Percentiles rank a stretch among this genome's conserved stretches.
Conservation (phyloP, 148 eudicot species). For the Rhododendron henanense region DNA sequence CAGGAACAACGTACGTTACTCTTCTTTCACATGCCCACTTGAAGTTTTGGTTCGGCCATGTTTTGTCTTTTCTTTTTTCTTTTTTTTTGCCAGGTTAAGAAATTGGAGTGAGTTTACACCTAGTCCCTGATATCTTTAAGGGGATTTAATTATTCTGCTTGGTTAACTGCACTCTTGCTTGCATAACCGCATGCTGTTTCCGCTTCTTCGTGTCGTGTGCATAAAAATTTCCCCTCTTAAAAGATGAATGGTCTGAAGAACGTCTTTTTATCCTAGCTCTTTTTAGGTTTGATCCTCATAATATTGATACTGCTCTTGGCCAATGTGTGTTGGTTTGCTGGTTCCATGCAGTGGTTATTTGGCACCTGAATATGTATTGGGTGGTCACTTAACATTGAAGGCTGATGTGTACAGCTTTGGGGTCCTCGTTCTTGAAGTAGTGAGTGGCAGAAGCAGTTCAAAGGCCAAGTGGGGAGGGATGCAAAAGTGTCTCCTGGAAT, state of each 20-base stretch:
- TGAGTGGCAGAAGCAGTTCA: conserved; percentile 71
- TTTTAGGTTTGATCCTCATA: background rate
- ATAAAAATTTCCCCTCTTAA: background rate
- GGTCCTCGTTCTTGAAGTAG: conserved; percentile 64
- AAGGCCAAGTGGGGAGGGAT: conserved; percentile 53
- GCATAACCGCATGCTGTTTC: background rate
- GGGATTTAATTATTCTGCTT: background rate
- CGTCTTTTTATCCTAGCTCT: background rate
- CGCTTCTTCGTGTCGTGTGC: background rate
- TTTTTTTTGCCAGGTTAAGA: background rate
- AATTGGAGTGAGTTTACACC: background rate
- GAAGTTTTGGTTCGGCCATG: conserved; percentile 2
- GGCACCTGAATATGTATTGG: conserved; percentile 90
- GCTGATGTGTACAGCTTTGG: conserved; percentile 98
- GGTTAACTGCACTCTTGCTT: background rate
- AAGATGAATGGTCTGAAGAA: background rate
- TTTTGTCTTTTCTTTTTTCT: background rate
- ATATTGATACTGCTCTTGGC: background rate
- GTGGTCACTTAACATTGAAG: conserved; percentile 77
- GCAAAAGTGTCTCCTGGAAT: conserved; percentile 65
- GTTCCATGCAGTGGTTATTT: conserved; percentile 75
- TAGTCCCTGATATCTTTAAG: background rate
- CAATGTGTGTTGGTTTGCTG: background rate
- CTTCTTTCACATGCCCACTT: background rate
- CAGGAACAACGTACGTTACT: conserved; percentile 84